Base-by-base conservation (phyloP, 139 green algal genomes). In the Zygnema circumcarinatum region DNA sequence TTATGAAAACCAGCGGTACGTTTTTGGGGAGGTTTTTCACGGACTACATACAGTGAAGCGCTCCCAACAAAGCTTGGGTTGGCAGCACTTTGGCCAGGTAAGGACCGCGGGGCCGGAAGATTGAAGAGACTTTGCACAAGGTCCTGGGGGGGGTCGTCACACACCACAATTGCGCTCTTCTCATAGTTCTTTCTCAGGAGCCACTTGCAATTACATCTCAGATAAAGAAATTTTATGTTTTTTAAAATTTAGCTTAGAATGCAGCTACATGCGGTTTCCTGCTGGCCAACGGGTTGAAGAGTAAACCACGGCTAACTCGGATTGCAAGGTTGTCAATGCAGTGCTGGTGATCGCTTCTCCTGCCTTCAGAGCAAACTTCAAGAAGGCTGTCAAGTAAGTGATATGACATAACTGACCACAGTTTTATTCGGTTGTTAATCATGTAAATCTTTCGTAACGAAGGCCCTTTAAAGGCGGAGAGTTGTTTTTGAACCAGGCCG, bases 341-440 rank as follows among this genome's bases (percentile, higher is more conserved):
- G 47, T 62, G 16, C 16, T 62, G 16, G 7, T 62, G 47, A 62
- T 62, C 7, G 47, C 47, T 62, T 62, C 47, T 16, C 47, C 47
- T 7, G 47, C 7, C 7, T 62, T 62, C 16, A 7, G 47, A 62
- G 47, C 47, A 7, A 62, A 62, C 16, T 62, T 62, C 47, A 62
- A 62, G 47, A 62, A 62, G 47, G 47, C 47, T 62, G 47, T 62
- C 47, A 62, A 62, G 47, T 62, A 62, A n/a, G n/a, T n/a, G n/a
- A n/a, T n/a, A n/a, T n/a, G n/a, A n/a, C n/a, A n/a, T n/a, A n/a
- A n/a, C n/a, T n/a, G n/a, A n/a, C n/a, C n/a, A n/a, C n/a, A n/a
- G n/a, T n/a, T n/a, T n/a, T n/a, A n/a, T n/a, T n/a, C n/a, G n/a
- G n/a, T n/a, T n/a, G n/a, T n/a, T n/a, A n/a, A n/a, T n/a, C n/a